Evolutionary conservation across 129 eudicot genomes (phyloP).

Genomic region (Centrapalus pauciflorus): DNA sequence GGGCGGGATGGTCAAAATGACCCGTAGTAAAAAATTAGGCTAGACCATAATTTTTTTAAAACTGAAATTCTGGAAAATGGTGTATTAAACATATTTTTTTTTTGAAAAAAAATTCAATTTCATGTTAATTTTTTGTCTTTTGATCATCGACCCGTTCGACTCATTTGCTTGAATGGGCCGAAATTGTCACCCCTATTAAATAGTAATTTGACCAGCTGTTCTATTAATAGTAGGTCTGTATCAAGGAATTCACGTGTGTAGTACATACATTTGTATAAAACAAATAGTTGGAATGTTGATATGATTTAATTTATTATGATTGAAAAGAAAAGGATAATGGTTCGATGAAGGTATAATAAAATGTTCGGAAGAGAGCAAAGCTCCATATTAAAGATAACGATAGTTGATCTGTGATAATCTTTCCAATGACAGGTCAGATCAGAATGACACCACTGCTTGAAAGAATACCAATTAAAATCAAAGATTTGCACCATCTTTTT

Average conservation of each 20-base stretch:
- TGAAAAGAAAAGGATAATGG: neutral
- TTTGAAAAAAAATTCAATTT: too few species aligned
- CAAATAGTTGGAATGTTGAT: neutral
- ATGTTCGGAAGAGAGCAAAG: neutral
- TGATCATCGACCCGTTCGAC: too few species aligned
- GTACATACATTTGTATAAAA: neutral
- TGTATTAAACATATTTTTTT: too few species aligned
- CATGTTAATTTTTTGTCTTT: too few species aligned
- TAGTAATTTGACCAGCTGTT: constrained; percentile 6
- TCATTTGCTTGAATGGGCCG: too few species aligned
- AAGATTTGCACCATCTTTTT: neutral
- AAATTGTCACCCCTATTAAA: too few species aligned
- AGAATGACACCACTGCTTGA: neutral
- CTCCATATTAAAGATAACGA: neutral
- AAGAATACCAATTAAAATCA: neutral
- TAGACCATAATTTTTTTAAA: too few species aligned
- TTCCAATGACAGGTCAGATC: neutral
- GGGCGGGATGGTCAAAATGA: too few species aligned
- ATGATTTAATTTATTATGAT: neutral
- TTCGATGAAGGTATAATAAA: neutral
- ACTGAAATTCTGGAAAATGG: too few species aligned
- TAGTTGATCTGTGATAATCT: neutral
- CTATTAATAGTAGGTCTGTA: neutral
- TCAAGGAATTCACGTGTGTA: neutral
- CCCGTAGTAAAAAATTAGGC: too few species aligned